Conservation (phyloP, 2,329 filamentous ascomycete genomes). For the Ceratocystiopsis brevicomis region DNA sequence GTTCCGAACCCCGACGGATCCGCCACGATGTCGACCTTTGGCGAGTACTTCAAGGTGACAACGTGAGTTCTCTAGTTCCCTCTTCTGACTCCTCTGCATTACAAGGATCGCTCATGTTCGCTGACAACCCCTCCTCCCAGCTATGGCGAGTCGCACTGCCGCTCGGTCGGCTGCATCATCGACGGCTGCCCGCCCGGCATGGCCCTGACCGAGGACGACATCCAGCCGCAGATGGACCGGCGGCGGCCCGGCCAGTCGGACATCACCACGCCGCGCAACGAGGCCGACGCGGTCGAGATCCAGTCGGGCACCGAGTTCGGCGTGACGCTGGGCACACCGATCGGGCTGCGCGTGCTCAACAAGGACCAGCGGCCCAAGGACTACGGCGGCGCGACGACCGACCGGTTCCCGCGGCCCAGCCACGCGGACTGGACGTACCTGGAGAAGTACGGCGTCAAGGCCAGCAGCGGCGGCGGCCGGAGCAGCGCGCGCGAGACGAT, state of each 20-base stretch:
- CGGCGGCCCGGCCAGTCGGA: slow-evolving; percentile 74
- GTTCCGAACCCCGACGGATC: background rate
- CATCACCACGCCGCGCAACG: slow-evolving; percentile 80
- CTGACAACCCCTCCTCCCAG: slow-evolving; percentile 15
- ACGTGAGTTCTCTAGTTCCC: slow-evolving; percentile 36
- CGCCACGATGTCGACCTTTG: slow-evolving; percentile 69
- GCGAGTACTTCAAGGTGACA: slow-evolving; percentile 61
- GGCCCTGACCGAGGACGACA: slow-evolving; percentile 65
- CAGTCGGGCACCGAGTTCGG: slow-evolving; percentile 87
- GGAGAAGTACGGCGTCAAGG: slow-evolving; percentile 92
- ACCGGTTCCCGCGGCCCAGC: slow-evolving; percentile 73
- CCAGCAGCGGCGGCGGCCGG: slow-evolving; percentile 72
- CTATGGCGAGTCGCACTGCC: slow-evolving; percentile 50
- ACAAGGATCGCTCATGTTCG: too few relatives aligned
- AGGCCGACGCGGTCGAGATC: slow-evolving; percentile 81
- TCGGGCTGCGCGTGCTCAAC: slow-evolving; percentile 72
- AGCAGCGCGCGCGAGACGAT: slow-evolving; percentile 92
- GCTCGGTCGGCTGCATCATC: slow-evolving; percentile 84
- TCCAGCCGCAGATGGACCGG: slow-evolving; percentile 88
- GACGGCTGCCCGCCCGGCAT: slow-evolving; percentile 83
- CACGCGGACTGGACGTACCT: slow-evolving; percentile 96
- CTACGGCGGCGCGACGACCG: slow-evolving; percentile 79
- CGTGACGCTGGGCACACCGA: slow-evolving; percentile 75
- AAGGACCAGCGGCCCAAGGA: slow-evolving; percentile 86
- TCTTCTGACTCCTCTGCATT: slow-evolving; percentile 1